phyloP scores from a whole-genome alignment of 1,284 basidiomycete genomes.

The Lentinula novae-zelandiae region DNA sequence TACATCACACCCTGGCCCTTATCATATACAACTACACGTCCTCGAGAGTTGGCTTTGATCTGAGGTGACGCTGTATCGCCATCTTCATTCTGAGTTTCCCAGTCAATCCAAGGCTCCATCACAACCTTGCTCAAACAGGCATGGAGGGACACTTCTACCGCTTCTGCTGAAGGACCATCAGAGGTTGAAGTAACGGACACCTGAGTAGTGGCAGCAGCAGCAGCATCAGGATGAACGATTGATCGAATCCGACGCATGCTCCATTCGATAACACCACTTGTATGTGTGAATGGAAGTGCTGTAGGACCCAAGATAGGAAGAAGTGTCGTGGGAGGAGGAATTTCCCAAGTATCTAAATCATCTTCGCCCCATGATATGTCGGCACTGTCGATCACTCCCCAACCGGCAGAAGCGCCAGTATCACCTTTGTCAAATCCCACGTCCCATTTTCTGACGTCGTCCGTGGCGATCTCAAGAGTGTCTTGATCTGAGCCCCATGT shows the following conservation, averaged over 20 bases:
- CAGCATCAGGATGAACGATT: conserved; percentile 23
- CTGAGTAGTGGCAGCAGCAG: background rate
- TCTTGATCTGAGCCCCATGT: background rate
- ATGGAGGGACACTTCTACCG: conserved; percentile 49
- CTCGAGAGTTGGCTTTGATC: conserved; percentile 41
- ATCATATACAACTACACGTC: conserved; percentile 31
- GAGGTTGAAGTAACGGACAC: background rate
- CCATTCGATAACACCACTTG: conserved; percentile 47
- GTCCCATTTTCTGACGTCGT: background rate
- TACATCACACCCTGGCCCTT: conserved; percentile 5
- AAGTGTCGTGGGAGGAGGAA: conserved; percentile 24
- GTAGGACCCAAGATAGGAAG: conserved; percentile 40
- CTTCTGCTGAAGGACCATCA: conserved; percentile 23
- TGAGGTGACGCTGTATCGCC: conserved; percentile 29
- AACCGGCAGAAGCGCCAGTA: conserved; percentile 1
- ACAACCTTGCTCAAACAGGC: conserved; percentile 44
- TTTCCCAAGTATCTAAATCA: conserved; percentile 19
- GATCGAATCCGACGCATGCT: conserved; percentile 42
- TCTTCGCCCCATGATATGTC: conserved; percentile 11
- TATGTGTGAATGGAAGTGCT: conserved; percentile 44
- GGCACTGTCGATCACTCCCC: conserved; percentile 6
- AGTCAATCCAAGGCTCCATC: conserved; percentile 49
- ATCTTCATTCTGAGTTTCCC: conserved; percentile 35
- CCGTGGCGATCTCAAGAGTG: background rate
- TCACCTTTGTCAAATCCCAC: background rate